These are phyloP conservation scores for Xeromyces bisporus DNA, from an alignment of 495 filamentous ascomycete genomes.

Conservation along the genomic window DNA sequence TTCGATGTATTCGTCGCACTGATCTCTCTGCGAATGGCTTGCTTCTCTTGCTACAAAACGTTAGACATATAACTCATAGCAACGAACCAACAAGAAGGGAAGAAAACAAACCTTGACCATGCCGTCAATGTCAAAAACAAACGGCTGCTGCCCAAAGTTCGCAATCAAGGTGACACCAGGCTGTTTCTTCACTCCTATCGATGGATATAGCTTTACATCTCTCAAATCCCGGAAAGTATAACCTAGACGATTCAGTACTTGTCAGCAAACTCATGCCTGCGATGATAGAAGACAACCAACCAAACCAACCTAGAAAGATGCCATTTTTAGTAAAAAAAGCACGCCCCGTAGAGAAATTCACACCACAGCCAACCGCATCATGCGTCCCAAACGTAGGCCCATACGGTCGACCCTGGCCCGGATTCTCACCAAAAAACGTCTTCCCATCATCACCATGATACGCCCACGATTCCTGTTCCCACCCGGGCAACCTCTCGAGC, in stretches of 20 bases:
- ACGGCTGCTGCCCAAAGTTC: slow-evolving; percentile 85
- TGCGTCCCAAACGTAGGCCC: slow-evolving; percentile 51
- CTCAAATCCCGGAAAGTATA: slow-evolving; percentile 68
- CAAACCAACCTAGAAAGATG: slow-evolving; percentile 45
- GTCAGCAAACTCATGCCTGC: background rate
- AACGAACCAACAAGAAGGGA: background rate
- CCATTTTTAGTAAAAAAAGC: slow-evolving; percentile 97
- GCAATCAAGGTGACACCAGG: slow-evolving; percentile 63
- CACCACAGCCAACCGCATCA: slow-evolving; percentile 84
- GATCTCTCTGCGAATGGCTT: slow-evolving; percentile 40
- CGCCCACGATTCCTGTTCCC: slow-evolving; percentile 92
- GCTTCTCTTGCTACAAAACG: slow-evolving; percentile 39
- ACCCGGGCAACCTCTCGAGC: slow-evolving; percentile 73
- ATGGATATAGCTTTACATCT: slow-evolving; percentile 57
- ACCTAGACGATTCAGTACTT: slow-evolving; percentile 31
- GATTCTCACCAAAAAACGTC: slow-evolving; percentile 50
- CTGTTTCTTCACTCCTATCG: slow-evolving; percentile 80
- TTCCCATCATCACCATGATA: slow-evolving; percentile 96
- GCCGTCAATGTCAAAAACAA: slow-evolving; percentile 82
- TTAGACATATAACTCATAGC: too few relatives aligned
- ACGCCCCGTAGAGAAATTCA: slow-evolving; percentile 78
- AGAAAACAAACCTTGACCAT: slow-evolving; percentile 49
- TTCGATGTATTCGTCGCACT: slow-evolving; percentile 29
- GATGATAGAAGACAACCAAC: too few relatives aligned
- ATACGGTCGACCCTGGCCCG: slow-evolving; percentile 58